Evolutionary conservation across 805 yeast genomes (phyloP).

Genomic region (Wickerhamiella siamensis): DNA sequence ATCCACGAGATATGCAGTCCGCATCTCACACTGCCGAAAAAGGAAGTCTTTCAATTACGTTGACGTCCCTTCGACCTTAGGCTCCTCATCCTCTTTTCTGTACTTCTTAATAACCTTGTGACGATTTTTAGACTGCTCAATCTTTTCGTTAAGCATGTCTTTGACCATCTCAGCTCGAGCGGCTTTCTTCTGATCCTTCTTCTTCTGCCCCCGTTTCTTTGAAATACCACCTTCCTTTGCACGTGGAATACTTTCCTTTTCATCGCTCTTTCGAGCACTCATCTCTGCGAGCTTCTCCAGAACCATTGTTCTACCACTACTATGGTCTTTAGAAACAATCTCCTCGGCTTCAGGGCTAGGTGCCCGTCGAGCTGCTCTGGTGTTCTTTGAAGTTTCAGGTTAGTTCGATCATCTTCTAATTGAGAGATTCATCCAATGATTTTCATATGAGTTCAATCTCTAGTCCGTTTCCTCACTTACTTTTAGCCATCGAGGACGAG

Average conservation of each 20-base stretch:
- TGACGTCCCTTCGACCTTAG: background rate
- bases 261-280: slow-evolving; percentile 14
- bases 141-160: slow-evolving; percentile 20
- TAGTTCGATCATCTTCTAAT: too few species aligned
- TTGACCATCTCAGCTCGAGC: slow-evolving; percentile 15
- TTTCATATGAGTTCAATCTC: background rate
- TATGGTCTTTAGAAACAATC: background rate
- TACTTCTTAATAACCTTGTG: slow-evolving; percentile 16
- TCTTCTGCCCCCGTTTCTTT: slow-evolving; percentile 11
- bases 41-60: too few species aligned
- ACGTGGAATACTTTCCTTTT: background rate
- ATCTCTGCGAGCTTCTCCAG: slow-evolving; percentile 18
- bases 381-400: slow-evolving; percentile 8
- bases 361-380: slow-evolving; percentile 12
- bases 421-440: too few species aligned
- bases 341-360: slow-evolving; percentile 8
- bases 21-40: too few species aligned
- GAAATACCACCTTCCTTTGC: slow-evolving; percentile 1
- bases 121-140: slow-evolving; percentile 17
- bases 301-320: slow-evolving; percentile 16
- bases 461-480: background rate
- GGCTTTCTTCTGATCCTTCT: slow-evolving; percentile 10
- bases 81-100: slow-evolving; percentile 13
- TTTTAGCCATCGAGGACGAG: background rate
- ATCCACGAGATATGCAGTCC: too few species aligned